Evolutionary conservation across 768 basidiomycete species (phyloP), one percentile per base, ranked within the genome.

Genomic region (Boletus edulis): DNA sequence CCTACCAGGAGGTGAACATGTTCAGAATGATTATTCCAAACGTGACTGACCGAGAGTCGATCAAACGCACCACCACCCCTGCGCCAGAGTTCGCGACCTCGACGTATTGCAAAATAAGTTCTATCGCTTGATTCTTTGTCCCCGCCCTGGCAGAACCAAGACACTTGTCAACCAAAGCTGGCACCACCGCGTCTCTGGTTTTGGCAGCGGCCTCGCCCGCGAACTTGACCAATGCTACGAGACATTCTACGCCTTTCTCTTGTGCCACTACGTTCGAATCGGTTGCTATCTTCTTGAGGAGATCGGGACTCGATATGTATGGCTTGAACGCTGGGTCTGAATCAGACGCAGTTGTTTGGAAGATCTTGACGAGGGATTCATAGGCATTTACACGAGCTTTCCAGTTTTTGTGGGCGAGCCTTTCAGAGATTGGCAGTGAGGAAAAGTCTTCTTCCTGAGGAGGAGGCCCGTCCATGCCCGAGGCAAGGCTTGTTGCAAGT

Each of bases 201-300:
- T 85, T 86, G 45, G 88, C 88, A 43, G 89, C 84, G 43, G 81
- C 86, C 79, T 95, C 93, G 56, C 96, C 97, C 8, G 94, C 91
- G 66, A 86, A 92, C 74, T 94, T 92, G 62, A 97, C 86, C 55
- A 98, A 80, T 31, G 86, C 79, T 51, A 89, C 84, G 34, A 95
- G 73, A 62, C 89, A 93, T 67, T 98, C 96, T 6, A 98, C 82
- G 32, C 91, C 97, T 69, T 96, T 98, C 78, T 99, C 97, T 73
- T 99, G 97, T 12, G 96, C 95, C 31, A 98, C 96, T 27, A 89
- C 97, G 72, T 98, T 98, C 1, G 94, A 77, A 66, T 99, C 97
- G 4, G 85, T 86, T 35, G 78, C 91, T 63, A 95, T 85, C 74
- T 88, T 94, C 81, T 89, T 93, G 62, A 95, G 81, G 29, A 87